Evolutionary conservation across 2,329 filamentous ascomycete genomes (phyloP).

Genomic region (Exophiala calicioides): DNA sequence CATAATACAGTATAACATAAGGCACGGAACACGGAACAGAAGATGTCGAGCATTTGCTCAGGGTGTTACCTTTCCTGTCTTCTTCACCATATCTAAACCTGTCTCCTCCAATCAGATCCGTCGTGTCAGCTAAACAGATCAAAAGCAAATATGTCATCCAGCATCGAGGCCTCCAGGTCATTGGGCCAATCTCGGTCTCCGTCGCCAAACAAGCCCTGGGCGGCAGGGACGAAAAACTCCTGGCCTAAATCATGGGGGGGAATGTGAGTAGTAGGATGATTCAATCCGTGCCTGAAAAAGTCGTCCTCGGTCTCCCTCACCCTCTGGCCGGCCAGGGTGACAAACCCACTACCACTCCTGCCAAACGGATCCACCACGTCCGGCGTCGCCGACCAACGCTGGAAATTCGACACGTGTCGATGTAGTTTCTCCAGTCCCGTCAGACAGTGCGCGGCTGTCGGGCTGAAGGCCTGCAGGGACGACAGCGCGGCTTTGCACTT

Average conservation of each 20-base stretch:
- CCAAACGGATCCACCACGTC: too few relatives aligned
- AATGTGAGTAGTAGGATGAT: not conserved
- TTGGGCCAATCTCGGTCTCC: slow-evolving; percentile 9
- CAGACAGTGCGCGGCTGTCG: slow-evolving; percentile 2
- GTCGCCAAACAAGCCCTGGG: not conserved
- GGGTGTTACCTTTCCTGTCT: too few relatives aligned
- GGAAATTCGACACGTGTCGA: slow-evolving; percentile 2
- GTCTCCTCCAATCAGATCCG: too few relatives aligned
- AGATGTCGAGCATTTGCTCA: too few relatives aligned
- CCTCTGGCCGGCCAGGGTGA: too few relatives aligned
- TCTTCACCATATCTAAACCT: too few relatives aligned
- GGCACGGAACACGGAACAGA: too few relatives aligned
- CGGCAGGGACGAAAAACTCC: not conserved
- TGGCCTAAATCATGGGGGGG: not conserved
- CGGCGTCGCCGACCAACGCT: not conserved
- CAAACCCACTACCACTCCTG: too few relatives aligned
- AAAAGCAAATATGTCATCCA: slow-evolving; percentile 10
- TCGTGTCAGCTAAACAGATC: too few relatives aligned
- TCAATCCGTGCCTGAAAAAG: not conserved
- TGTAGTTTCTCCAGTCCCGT: slow-evolving; percentile 4
- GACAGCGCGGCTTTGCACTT: slow-evolving; percentile 7
- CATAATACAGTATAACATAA: too few relatives aligned
- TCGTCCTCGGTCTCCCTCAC: too few relatives aligned
- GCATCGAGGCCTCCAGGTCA: slow-evolving; percentile 5
- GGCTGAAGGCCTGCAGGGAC: slow-evolving; percentile 5